These are phyloP conservation scores for Coemansia sp. DNA, from an alignment of 192 early-diverging fungal species.

Conservation along the genomic window DNA sequence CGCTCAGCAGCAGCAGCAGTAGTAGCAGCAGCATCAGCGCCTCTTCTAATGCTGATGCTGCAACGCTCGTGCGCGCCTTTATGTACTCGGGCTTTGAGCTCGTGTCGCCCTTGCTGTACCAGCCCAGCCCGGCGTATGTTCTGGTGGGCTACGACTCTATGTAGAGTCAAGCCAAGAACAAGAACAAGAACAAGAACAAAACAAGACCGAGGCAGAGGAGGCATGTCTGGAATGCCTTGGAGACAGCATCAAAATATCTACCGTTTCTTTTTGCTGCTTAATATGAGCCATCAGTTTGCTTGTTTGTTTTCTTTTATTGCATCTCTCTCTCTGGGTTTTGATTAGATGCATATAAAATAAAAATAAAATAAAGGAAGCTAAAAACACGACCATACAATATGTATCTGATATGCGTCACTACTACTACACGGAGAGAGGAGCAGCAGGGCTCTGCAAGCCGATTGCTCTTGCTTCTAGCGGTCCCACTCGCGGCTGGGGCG, in stretches of 20 bases:
- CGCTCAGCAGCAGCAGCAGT: conserved; percentile 1
- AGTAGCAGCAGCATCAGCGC: neutral
- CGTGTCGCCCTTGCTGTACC: conserved; percentile 55
- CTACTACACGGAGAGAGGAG: too few species aligned
- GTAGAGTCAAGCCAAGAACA: conserved; percentile 14
- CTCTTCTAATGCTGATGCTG: conserved; percentile 5
- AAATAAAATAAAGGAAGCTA: too few species aligned
- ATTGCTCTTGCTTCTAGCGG: neutral
- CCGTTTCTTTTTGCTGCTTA: too few species aligned
- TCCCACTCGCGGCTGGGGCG: conserved; percentile 5
- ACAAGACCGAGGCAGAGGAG: too few species aligned
- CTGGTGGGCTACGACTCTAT: conserved; percentile 59
- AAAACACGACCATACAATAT: too few species aligned
- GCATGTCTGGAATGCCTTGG: too few species aligned
- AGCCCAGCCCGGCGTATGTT: conserved; percentile 52
- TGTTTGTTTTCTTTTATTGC: too few species aligned
- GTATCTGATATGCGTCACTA: too few species aligned
- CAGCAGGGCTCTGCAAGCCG: neutral
- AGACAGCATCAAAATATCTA: too few species aligned
- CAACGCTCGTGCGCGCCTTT: conserved; percentile 56
- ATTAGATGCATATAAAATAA: neutral
- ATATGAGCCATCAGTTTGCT: too few species aligned
- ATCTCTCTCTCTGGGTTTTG: conserved; percentile 7
- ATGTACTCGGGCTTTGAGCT: conserved; percentile 65
- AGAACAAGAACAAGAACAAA: neutral